A percentile compares a stretch with the other conserved stretches of the same genome.
Conservation (phyloP, 108 stramenopile species). For the Aurantiochytrium sp. region DNA sequence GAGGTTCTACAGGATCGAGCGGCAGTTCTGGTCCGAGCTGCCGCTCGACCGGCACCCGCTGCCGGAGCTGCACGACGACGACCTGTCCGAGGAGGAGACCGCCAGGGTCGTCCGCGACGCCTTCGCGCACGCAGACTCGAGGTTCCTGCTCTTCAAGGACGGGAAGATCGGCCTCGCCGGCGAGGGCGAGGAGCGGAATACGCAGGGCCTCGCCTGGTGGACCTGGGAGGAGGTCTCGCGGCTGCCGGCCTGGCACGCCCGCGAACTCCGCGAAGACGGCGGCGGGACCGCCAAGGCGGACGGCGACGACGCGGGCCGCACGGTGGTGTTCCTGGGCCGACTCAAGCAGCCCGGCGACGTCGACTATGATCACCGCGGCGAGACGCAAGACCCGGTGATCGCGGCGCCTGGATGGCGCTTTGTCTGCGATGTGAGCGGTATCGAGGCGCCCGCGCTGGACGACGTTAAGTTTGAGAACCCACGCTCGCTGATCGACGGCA, state of each 20-base stretch:
- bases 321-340: not conserved
- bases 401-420: not conserved
- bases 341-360: not conserved
- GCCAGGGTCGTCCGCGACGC: not conserved
- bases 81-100: not conserved
- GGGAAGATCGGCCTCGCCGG: not conserved
- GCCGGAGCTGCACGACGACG: slow-evolving; percentile 3
- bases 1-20: not conserved
- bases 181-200: not conserved
- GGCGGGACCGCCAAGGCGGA: not conserved
- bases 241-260: not conserved
- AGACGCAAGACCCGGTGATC: not conserved
- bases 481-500: not conserved
- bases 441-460: not conserved
- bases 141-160: not conserved
- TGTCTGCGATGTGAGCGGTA: not conserved
- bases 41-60: slow-evolving; percentile 4
- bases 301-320: not conserved
- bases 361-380: not conserved
- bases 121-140: not conserved
- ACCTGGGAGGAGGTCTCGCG: not conserved
- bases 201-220: not conserved
- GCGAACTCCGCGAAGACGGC: not conserved
- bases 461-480: not conserved
- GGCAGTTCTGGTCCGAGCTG: not conserved